Base-by-base conservation (phyloP, 164 flowering plant species). In the Protea cynaroides region DNA sequence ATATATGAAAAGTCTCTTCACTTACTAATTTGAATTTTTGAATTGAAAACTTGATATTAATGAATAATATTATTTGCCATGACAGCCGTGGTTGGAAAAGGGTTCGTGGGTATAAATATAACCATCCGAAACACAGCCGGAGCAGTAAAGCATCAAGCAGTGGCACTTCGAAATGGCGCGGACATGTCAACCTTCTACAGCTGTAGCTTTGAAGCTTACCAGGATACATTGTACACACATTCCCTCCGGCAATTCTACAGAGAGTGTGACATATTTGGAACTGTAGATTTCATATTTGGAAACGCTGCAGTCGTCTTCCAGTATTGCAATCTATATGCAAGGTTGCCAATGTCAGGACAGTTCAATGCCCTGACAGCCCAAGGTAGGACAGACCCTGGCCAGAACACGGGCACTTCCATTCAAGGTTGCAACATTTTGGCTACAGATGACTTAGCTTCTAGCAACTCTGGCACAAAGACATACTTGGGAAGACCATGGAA, bases 41-140 rank as follows among this genome's bases (percentile, higher is more conserved):
- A n/a, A n/a, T n/a, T n/a, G n/a, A n/a, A n/a, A n/a, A n/a, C n/a
- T n/a, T n/a, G n/a, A n/a, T n/a, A n/a, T n/a, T n/a, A n/a, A n/a
- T n/a, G n/a, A n/a, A n/a, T n/a, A n/a, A n/a, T n/a, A n/a, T n/a
- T n/a, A n/a, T n/a, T n/a, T n/a, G n/a, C n/a, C n/a, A n/a, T n/a
- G 55, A 70, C 85, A 86, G 91, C 79, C 51, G 84, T 84, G 60
- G 70, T 58, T 0, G 87, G 72, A 15, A 57, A 69, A 19, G 75
- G 77, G 7, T 85, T 85, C 22, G 73, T 85, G 0, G 90, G 69
- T 0, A 70, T 74, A 23, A 64, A 75, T 74, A 75, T 87, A 18
- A 85, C 90, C 0, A 50, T 87, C 68, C 69, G 80, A 0, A 87
- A 87, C 81, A 87, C 90, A 0, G 93, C 93, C 21, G 93, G 93